Percentiles rank a stretch among this genome's conserved stretches.
Evolutionary conservation across 2,329 filamentous ascomycete genomes (phyloP).

Genomic region (Ceratocystis lukuohia): DNA sequence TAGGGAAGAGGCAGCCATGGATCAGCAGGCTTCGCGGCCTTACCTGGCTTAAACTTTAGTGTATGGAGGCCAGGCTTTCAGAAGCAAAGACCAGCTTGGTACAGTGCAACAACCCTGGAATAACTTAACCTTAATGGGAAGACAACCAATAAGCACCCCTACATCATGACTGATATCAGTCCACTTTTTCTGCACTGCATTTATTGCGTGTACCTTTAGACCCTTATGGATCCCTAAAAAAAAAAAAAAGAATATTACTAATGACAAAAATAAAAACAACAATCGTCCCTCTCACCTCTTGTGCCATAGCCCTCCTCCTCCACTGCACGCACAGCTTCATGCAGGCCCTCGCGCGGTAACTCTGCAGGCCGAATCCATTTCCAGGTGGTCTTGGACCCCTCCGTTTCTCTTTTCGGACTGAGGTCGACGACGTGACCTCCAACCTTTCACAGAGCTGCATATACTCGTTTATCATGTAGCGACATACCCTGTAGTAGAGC

Average conservation of each 20-base stretch:
- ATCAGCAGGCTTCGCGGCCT: neutral
- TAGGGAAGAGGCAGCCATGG: slow-evolving; percentile 1
- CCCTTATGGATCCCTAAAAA: neutral
- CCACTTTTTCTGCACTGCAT: too few relatives aligned
- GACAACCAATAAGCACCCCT: neutral
- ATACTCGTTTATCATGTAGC: neutral
- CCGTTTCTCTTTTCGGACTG: neutral
- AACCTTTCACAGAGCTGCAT: neutral
- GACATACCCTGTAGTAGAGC: neutral
- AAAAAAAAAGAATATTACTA: neutral
- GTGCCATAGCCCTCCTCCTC: neutral
- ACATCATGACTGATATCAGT: too few relatives aligned
- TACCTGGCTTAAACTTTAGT: neutral
- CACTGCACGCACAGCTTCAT: neutral
- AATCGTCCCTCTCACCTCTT: neutral
- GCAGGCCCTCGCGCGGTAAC: neutral
- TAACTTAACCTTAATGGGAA: neutral
- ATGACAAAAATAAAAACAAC: neutral
- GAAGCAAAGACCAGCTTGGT: too few relatives aligned
- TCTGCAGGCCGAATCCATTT: neutral
- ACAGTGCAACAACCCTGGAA: neutral
- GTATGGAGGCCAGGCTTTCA: neutral
- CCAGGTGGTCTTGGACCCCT: neutral
- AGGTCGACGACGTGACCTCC: neutral
- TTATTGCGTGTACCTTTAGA: neutral